phyloP scores from a whole-genome alignment of 2,329 filamentous ascomycete genomes.

The Paecilomyces dactylethromorphus region DNA sequence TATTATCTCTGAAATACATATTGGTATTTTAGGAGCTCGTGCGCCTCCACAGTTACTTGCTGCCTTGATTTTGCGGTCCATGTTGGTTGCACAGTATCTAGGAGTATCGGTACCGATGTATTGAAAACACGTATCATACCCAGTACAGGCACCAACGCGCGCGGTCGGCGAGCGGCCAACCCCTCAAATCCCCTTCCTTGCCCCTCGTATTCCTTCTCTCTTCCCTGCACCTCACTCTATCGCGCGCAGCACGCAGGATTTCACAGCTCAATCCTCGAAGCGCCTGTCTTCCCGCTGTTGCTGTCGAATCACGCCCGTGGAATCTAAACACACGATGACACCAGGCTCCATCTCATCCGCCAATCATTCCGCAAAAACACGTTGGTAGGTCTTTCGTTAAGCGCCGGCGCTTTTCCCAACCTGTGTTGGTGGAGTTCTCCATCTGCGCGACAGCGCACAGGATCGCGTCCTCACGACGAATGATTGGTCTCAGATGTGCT shows the following conservation, averaged over 20 bases:
- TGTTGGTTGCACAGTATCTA: not conserved
- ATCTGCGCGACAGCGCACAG: not conserved
- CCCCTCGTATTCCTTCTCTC: not conserved
- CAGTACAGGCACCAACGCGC: not conserved
- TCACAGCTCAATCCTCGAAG: not conserved
- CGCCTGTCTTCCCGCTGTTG: not conserved
- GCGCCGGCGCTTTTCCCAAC: conserved; percentile 5
- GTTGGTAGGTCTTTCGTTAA: conserved; percentile 2
- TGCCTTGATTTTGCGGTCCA: not conserved
- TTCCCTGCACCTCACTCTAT: not conserved
- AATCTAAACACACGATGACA: not conserved
- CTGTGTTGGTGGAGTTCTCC: not conserved
- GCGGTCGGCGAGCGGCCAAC: not conserved
- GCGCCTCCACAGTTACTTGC: not conserved
- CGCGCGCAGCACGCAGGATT: not conserved
- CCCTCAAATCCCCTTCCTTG: no score
- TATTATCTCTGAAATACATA: not conserved
- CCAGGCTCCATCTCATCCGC: not conserved
- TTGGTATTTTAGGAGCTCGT: not conserved
- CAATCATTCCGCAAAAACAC: not conserved
- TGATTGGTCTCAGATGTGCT: conserved; percentile 1
- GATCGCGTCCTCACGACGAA: not conserved
- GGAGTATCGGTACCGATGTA: not conserved
- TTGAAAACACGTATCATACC: not conserved
- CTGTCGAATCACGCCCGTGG: not conserved